Base-by-base conservation (phyloP, 169 alveolate species). In the Cryptosporidium sp. region DNA sequence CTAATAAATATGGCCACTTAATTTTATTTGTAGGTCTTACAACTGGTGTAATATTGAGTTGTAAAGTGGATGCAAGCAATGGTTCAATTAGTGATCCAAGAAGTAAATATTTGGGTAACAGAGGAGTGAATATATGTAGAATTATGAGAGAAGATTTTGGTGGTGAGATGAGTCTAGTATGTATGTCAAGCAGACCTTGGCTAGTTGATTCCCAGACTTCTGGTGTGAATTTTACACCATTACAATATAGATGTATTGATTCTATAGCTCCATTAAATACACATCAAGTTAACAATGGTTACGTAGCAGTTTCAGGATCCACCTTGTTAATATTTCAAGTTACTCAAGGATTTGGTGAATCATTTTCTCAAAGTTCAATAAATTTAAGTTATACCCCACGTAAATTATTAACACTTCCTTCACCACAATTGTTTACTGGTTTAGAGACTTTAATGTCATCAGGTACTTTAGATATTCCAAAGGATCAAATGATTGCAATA, bases 11-110 rank as follows among this genome's bases (percentile, higher is more conserved):
- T 67, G 93, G 91, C 21, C 85, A 93, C 45, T 85, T 97, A 45
- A 96, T 85, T 86, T 91, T 97, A 87, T 96, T 95, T 70, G 97
- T 98, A n/a, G 99, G 99, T 7, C 94, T 98, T 72, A 95, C 94
- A 33, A 98, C 97, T 75, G 99, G 99, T 0, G 97, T 98, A 16
- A 92, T 98, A 91, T 93, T 98, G 1, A 94, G 99, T 73, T 95
- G 99, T 69, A 94, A 94, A 21, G 96, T 98, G 23, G 99, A 98
- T 91, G 80, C 95, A 26, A 93, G 96, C 3, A 94, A 98, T 6
- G 99, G 99, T 12, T 93, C 97, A n/a, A 96, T 97, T n/a, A 94
- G 97, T 31, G 99, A 97, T 75, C 98, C 97, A 68, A 96, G 98
- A 85, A 94, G 98, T 9, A 95, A 98, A 68, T 97, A 95, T 91